Evolutionary conservation across 495 filamentous ascomycete species (phyloP).

Genomic region (Astrocystis sublimbata): DNA sequence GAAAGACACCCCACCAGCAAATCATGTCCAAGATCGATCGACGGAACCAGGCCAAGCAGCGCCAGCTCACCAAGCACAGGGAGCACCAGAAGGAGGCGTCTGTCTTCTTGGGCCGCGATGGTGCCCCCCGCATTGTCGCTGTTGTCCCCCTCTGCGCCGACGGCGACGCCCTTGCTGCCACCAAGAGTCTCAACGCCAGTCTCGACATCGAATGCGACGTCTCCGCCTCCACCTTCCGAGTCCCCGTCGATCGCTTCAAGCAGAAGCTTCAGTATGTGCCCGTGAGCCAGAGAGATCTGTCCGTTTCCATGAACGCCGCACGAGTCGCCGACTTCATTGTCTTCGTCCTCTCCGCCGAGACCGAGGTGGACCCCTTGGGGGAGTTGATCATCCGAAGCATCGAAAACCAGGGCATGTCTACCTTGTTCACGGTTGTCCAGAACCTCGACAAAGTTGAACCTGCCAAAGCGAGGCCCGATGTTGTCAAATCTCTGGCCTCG

Average conservation of each 20-base stretch:
- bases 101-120: conserved; percentile 80
- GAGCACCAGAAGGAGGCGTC: conserved; percentile 73
- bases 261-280: conserved; percentile 86
- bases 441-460: conserved; percentile 74
- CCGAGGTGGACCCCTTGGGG: conserved; percentile 80
- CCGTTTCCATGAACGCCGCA: conserved; percentile 79
- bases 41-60: conserved; percentile 88
- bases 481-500: conserved; percentile 77
- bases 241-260: conserved; percentile 85
- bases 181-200: conserved; percentile 70
- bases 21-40: conserved; percentile 96
- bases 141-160: conserved; percentile 80
- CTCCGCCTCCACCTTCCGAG: conserved; percentile 57
- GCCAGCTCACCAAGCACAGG: conserved; percentile 74
- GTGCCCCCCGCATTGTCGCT: conserved; percentile 88
- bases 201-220: conserved; percentile 74
- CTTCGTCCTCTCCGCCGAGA: conserved; percentile 73
- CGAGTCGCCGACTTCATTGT: conserved; percentile 87
- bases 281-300: conserved; percentile 65
- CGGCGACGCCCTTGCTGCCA: conserved; percentile 63
- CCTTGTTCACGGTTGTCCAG: conserved; percentile 76
- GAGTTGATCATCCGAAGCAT: conserved; percentile 81
- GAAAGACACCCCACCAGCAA: conserved; percentile 92
- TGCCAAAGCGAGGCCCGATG: conserved; percentile 71
- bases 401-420: conserved; percentile 91